Evolutionary conservation across 371 early-diverging fungal genomes (phyloP).

Genomic region (Zancudomyces culisetae): DNA sequence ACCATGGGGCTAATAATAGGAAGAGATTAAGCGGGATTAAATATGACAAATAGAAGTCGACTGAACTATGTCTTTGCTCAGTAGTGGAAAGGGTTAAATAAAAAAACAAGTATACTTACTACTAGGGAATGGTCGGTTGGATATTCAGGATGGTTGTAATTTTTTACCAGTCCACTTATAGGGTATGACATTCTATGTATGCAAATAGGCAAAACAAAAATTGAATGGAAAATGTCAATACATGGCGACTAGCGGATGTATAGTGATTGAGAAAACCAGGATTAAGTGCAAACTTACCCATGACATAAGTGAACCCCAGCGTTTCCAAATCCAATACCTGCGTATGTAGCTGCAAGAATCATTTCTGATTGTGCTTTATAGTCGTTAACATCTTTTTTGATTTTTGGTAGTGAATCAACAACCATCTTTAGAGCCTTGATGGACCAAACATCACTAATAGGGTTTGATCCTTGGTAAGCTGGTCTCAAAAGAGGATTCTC

Average conservation of each 20-base stretch:
- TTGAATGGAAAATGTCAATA: no score
- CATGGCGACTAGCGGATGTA: no score
- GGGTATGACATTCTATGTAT: conserved; percentile 34
- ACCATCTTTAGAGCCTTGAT: conserved; percentile 63
- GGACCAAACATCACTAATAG: conserved; percentile 82
- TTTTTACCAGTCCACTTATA: conserved; percentile 66
- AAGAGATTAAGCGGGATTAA: no score
- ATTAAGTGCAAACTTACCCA: conserved; percentile 16
- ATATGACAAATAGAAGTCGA: background rate
- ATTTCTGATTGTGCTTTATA: conserved; percentile 60
- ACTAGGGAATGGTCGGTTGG: conserved; percentile 52
- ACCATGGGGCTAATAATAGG: conserved; percentile 29
- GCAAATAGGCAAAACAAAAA: no score
- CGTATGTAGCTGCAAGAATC: conserved; percentile 79
- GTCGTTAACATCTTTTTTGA: conserved; percentile 49
- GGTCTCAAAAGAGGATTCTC: conserved; percentile 64
- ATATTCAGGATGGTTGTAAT: conserved; percentile 67
- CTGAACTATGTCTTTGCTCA: background rate
- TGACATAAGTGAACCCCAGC: conserved; percentile 63
- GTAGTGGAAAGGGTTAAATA: background rate
- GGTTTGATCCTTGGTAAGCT: conserved; percentile 82
- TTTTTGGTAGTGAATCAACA: conserved; percentile 54
- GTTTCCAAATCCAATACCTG: conserved; percentile 85
- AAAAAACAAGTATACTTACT: background rate
- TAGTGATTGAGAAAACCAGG: no score